Conservation (phyloP, 306 rosid genomes). For the Rosa persica region DNA sequence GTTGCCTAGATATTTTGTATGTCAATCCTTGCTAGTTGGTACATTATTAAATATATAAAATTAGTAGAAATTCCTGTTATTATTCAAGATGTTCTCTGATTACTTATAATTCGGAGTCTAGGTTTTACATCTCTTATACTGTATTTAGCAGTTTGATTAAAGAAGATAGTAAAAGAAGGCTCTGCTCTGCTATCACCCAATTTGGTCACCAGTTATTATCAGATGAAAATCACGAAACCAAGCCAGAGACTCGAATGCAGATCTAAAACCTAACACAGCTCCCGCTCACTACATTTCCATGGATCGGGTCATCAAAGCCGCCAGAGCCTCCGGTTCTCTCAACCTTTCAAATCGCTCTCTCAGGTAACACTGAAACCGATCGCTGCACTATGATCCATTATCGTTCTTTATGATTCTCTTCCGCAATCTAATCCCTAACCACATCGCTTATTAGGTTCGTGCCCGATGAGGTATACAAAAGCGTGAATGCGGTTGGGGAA, state of each 20-base stretch:
- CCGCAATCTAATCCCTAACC: neutral
- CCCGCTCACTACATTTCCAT: slow-evolving; percentile 26
- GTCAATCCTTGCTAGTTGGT: too few species aligned
- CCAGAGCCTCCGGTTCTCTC: slow-evolving; percentile 89
- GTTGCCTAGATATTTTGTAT: too few species aligned
- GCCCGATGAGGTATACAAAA: slow-evolving; percentile 78
- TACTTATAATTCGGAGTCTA: too few species aligned
- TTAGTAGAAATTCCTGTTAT: too few species aligned
- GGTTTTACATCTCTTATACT: too few species aligned
- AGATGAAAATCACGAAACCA: neutral
- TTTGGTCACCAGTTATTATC: neutral
- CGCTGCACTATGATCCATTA: too few species aligned
- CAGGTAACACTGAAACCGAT: slow-evolving; percentile 32
- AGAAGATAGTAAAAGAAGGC: too few species aligned
- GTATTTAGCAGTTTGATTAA: too few species aligned
- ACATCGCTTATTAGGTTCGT: slow-evolving; percentile 45
- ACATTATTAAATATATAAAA: too few species aligned
- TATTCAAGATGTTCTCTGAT: too few species aligned
- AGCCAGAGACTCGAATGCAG: slow-evolving; percentile 10
- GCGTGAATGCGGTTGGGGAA: slow-evolving; percentile 53
- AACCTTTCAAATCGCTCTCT: slow-evolving; percentile 94
- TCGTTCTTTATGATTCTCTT: neutral
- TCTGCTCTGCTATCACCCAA: too few species aligned
- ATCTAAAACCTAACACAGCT: slow-evolving; percentile 20
- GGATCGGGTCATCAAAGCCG: slow-evolving; percentile 87